phyloP scores from a whole-genome alignment of 208 protist genomes.

The Leishmania tropica region DNA sequence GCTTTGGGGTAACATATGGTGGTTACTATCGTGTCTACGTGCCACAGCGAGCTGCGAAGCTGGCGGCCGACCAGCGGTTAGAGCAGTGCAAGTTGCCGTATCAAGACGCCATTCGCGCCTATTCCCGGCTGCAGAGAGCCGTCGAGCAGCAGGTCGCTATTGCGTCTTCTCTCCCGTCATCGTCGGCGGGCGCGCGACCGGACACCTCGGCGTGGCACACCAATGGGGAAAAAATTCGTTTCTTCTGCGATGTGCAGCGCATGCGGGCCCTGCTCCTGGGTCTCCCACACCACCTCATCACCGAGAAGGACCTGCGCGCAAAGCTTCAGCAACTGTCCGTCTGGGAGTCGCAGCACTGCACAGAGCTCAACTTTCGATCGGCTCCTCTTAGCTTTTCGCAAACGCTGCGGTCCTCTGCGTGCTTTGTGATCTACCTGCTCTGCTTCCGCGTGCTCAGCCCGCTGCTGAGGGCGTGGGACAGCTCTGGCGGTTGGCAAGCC shows the following conservation, averaged over 20 bases:
- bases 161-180: neutral
- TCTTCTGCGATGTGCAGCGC: conserved; percentile 66
- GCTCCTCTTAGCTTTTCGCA: conserved; percentile 40
- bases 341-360: conserved; percentile 57
- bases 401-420: conserved; percentile 35
- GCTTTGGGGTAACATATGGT: conserved; percentile 33
- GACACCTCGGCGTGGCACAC: conserved; percentile 31
- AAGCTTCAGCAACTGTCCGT: conserved; percentile 36
- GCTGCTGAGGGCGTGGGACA: conserved; percentile 22
- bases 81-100: conserved; percentile 10
- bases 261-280: conserved; percentile 38
- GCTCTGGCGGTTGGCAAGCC: conserved; percentile 17
- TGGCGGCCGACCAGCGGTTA: conserved; percentile 17
- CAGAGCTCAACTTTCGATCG: conserved; percentile 61
- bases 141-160: conserved; percentile 21
- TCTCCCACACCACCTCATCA: conserved; percentile 33
- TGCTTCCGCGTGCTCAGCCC: conserved; percentile 40
- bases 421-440: conserved; percentile 52
- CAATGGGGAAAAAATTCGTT: conserved; percentile 51
- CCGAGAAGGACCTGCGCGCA: conserved; percentile 37
- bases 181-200: neutral
- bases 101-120: conserved; percentile 29
- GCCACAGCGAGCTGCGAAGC: conserved; percentile 22
- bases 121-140: conserved; percentile 23
- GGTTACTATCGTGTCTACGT: conserved; percentile 54